Evolutionary conservation across 768 basidiomycete species (phyloP).

Genomic region (Cubamyces lactineus): DNA sequence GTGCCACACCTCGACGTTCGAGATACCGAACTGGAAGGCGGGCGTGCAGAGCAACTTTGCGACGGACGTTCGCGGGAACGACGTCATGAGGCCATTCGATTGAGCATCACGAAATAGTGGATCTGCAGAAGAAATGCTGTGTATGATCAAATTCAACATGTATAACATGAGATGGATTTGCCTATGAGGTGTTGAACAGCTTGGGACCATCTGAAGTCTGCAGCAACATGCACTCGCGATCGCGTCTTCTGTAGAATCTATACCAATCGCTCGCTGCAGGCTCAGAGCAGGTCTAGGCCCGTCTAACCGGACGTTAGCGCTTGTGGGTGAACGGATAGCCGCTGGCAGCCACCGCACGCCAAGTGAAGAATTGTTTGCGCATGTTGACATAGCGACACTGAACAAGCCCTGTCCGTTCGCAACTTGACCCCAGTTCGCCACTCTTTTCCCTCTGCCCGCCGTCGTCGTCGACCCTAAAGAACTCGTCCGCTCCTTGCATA

Average conservation of each 20-base stretch:
- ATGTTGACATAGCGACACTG: constrained; percentile 27
- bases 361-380: constrained; percentile 23
- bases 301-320: background rate
- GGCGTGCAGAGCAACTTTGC: constrained; percentile 52
- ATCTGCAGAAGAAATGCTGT: background rate
- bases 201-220: too few species aligned
- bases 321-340: background rate
- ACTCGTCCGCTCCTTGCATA: constrained; percentile 42
- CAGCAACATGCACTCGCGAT: too few species aligned
- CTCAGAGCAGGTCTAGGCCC: background rate
- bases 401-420: constrained; percentile 13
- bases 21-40: constrained; percentile 46
- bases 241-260: too few species aligned
- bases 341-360: constrained; percentile 1
- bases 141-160: background rate
- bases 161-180: too few species aligned
- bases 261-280: too few species aligned
- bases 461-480: constrained; percentile 42
- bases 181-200: too few species aligned
- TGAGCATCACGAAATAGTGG: constrained; percentile 16
- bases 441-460: constrained; percentile 25
- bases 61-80: constrained; percentile 48
- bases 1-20: constrained; percentile 54
- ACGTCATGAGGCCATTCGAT: constrained; percentile 46
- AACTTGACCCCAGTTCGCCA: constrained; percentile 18